Evolutionary conservation across 441 rosid species (phyloP), one percentile per base, ranked within the genome.

Genomic region (Populus hybrid): DNA sequence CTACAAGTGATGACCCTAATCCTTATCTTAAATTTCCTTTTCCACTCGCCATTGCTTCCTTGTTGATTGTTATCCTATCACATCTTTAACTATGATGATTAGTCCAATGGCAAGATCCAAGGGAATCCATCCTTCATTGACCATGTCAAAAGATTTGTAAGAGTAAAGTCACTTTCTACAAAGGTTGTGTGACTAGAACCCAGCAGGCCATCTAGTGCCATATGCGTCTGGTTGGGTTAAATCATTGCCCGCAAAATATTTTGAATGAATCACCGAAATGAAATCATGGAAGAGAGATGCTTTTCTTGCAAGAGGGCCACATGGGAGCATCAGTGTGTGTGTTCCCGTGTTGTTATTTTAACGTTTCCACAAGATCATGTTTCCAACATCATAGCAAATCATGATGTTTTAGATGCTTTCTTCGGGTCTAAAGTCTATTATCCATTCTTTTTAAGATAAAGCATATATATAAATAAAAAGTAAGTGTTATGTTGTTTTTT

Each of bases 161-260:
- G 33, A 74, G 71, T 33, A 80, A 78, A 69, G 80, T 33, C 68
- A 76, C 79, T 80, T 83, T 72, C 74, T 2, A 63, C 59, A 23
- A 72, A 80, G 72, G 50, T 11, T 42, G 71, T n/a, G 28, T 42
- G 77, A 33, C 35, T 68, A 66, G 36, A 26, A 23, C 76, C 79
- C 38, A 71, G n/a, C 76, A 59, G n/a, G 24, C 68, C 35, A 69
- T 72, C 78, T 36, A 74, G 66, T 69, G 78, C 31, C 31, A 29
- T 3, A 29, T 29, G 61, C 61, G 61, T 53, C 6, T 53, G 61
- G 61, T 18, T 16, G 31, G 61, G n/a, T 16, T 11, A 53, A 53
- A 53, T 53, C 61, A 53, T 53, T 16, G 61, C 64, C 12, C n/a
- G 21, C 20, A 45, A 14, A 53, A 29, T 9, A 65, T 38, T 38